A percentile compares a stretch with the other conserved stretches of the same genome.
These are phyloP conservation scores for Warburgia ugandensis DNA, from an alignment of 164 flowering plant genomes.

Conservation along the genomic window DNA sequence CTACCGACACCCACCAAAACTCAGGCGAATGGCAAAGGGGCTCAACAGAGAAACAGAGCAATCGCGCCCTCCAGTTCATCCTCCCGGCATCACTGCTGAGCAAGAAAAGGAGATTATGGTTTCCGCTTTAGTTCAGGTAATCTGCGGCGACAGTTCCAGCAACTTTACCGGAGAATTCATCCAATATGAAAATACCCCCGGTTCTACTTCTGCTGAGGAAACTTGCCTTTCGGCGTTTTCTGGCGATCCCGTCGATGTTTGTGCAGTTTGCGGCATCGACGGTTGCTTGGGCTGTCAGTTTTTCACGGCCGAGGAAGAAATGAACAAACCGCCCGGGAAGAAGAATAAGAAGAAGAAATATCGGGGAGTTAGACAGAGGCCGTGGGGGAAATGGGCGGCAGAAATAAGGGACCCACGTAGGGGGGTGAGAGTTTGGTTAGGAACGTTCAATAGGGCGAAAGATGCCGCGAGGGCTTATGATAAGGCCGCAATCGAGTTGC, in stretches of 20 bases:
- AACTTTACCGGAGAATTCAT: background rate
- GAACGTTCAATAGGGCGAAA: conserved; percentile 9
- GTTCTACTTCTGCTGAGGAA: background rate
- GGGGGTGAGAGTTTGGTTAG: conserved; percentile 4
- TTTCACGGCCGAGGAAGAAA: background rate
- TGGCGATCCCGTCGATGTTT: background rate
- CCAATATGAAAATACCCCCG: background rate
- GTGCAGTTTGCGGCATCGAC: background rate
- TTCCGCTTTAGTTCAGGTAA: background rate
- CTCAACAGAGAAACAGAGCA: too few species aligned
- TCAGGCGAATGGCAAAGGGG: too few species aligned
- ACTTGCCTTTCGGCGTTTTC: background rate
- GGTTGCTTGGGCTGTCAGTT: conserved; percentile 1
- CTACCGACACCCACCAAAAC: too few species aligned
- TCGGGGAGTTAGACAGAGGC: conserved; percentile 10
- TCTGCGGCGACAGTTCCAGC: background rate
- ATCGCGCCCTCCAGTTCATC: background rate
- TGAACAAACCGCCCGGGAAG: background rate
- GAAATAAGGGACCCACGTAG: conserved; percentile 6
- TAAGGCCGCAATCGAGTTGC: conserved; percentile 5
- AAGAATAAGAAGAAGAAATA: background rate
- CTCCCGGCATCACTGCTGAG: background rate
- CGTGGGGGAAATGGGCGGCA: conserved; percentile 13
- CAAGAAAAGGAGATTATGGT: background rate
- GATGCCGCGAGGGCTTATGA: conserved; percentile 12